phyloP scores from a whole-genome alignment of 2,329 filamentous ascomycete species.

The Botrytis deweyae region DNA sequence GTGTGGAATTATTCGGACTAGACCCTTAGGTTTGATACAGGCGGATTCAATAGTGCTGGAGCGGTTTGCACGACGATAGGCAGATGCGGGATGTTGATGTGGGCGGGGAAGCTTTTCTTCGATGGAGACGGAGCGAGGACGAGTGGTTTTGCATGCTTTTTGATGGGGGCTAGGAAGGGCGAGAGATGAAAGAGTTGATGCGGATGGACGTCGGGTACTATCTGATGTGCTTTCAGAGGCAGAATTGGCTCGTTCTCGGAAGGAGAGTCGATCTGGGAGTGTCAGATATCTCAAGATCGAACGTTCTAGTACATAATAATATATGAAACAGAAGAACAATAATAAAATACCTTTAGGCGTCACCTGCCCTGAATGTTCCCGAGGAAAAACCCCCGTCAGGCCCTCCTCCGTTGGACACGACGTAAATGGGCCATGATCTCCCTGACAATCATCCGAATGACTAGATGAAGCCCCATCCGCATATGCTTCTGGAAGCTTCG shows the following conservation, averaged over 20 bases:
- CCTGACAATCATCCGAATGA: slow-evolving; percentile 18
- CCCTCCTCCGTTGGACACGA: neutral
- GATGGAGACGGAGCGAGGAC: slow-evolving; percentile 19
- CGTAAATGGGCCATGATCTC: neutral
- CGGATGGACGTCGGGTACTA: slow-evolving; percentile 11
- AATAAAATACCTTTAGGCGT: neutral
- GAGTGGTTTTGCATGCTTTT: neutral
- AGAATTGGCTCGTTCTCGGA: neutral
- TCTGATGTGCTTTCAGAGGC: neutral
- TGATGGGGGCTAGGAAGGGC: neutral
- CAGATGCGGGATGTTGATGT: slow-evolving; percentile 5
- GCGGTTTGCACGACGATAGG: slow-evolving; percentile 11
- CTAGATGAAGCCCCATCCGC: slow-evolving; percentile 11
- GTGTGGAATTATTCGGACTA: neutral
- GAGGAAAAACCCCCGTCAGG: no score
- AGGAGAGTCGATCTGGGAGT: neutral
- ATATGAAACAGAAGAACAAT: neutral
- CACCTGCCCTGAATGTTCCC: neutral
- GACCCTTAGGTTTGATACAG: neutral
- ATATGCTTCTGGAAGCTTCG: slow-evolving; percentile 13
- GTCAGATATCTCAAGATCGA: neutral
- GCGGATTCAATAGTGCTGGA: slow-evolving; percentile 21
- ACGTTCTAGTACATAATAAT: neutral
- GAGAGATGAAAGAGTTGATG: neutral
- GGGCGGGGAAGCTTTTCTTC: slow-evolving; percentile 12